Percentiles rank a stretch among this genome's conserved stretches.
phyloP scores from a whole-genome alignment of 139 green algal genomes.

The Zygnema circumcarinatum region DNA sequence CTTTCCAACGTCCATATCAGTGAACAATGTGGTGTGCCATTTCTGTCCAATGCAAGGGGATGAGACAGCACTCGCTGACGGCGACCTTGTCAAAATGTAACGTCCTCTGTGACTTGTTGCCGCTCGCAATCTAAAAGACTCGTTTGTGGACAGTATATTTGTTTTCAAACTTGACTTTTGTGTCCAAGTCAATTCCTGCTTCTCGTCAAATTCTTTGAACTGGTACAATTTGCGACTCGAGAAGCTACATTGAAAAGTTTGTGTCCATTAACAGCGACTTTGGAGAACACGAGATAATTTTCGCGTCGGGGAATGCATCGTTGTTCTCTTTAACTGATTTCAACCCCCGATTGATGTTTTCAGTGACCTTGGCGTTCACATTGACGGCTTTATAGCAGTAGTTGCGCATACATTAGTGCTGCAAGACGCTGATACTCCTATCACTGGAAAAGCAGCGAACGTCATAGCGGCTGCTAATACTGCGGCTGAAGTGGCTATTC shows the following conservation, averaged over 20 bases:
- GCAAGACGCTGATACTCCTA: conserved; percentile 58
- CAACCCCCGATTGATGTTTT: too few species aligned
- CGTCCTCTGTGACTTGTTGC: not conserved
- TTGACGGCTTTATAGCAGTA: conserved; percentile 94
- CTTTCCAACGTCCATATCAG: conserved; percentile 93
- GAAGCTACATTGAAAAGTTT: not conserved
- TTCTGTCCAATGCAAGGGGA: conserved; percentile 84
- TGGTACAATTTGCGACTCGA: not conserved
- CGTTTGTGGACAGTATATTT: too few species aligned
- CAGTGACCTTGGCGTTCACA: conserved; percentile 91
- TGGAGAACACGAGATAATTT: too few species aligned
- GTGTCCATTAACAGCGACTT: too few species aligned
- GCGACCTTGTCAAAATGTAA: conserved; percentile 90
- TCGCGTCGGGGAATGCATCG: too few species aligned
- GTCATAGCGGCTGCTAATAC: conserved; percentile 82
- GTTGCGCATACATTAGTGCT: conserved; percentile 86
- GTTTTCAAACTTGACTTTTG: conserved; percentile 8
- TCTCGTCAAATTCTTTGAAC: not conserved
- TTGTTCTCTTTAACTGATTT: too few species aligned
- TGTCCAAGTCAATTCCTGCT: not conserved
- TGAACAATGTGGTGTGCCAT: conserved; percentile 94
- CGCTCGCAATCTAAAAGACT: not conserved
- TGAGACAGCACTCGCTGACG: conserved; percentile 74
- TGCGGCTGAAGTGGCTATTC: conserved; percentile 84
- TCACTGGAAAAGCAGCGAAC: conserved; percentile 85